Evolutionary conservation across 2,329 filamentous ascomycete genomes (phyloP).

Genomic region (Alternaria angustiovoidea): DNA sequence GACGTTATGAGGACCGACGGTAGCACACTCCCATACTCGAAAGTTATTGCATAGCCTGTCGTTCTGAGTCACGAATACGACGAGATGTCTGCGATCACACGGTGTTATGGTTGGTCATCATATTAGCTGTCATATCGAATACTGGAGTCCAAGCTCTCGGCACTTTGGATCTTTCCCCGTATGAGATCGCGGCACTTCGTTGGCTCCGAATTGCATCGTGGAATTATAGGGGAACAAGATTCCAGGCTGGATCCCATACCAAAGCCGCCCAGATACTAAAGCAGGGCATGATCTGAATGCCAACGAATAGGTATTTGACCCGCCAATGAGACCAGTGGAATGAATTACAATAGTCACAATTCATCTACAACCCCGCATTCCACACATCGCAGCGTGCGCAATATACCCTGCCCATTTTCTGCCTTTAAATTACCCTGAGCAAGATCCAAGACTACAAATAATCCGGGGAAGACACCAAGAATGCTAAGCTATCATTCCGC

Average conservation of each 20-base stretch:
- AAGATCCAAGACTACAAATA: constrained; percentile 27
- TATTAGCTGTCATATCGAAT: neutral
- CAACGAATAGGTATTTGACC: neutral
- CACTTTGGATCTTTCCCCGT: neutral
- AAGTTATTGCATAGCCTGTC: neutral
- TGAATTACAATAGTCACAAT: constrained; percentile 1
- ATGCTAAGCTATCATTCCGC: constrained; percentile 20
- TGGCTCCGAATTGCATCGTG: neutral
- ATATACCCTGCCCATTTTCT: neutral
- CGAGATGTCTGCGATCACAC: neutral
- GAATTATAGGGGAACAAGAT: neutral
- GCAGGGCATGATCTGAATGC: neutral
- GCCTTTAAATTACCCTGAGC: constrained; percentile 12
- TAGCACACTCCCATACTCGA: neutral
- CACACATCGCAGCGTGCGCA: constrained; percentile 25
- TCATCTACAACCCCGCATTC: constrained; percentile 23
- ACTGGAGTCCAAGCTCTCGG: neutral
- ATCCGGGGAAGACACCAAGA: constrained; percentile 19
- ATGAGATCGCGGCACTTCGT: neutral
- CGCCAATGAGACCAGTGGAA: neutral
- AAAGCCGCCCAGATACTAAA: neutral
- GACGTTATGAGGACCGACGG: neutral
- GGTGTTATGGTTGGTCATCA: neutral
- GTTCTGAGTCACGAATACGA: neutral
- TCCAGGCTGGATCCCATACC: neutral